These are phyloP conservation scores for Jackrogersella multiformis DNA, from an alignment of 495 filamentous ascomycete genomes.

Conservation along the genomic window DNA sequence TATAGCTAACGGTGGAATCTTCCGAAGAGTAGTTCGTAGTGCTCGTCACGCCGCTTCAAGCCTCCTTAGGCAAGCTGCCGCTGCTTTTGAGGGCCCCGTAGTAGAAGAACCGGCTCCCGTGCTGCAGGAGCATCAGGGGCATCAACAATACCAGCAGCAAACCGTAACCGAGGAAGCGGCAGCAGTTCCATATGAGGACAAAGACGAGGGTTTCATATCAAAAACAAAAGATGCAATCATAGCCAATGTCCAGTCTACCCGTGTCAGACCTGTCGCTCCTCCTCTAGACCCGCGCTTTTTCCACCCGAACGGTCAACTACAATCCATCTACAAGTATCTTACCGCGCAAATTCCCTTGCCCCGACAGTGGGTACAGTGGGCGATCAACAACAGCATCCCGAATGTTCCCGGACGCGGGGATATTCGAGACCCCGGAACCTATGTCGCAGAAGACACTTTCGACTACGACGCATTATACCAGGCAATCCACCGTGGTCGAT, in stretches of 20 bases:
- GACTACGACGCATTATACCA: slow-evolving; percentile 23
- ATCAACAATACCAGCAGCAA: too few species aligned
- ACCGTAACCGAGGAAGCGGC: neutral
- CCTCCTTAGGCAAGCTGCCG: neutral
- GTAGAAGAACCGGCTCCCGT: neutral
- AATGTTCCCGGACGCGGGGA: slow-evolving; percentile 23
- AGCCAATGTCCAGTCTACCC: neutral
- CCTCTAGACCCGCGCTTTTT: slow-evolving; percentile 33
- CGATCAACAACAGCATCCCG: slow-evolving; percentile 11
- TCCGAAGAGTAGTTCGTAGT: neutral
- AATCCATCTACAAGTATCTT: slow-evolving; percentile 27
- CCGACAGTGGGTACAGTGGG: slow-evolving; percentile 26
- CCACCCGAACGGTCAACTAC: slow-evolving; percentile 29
- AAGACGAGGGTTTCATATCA: neutral
- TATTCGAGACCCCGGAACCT: slow-evolving; percentile 9
- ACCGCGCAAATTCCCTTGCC: slow-evolving; percentile 33
- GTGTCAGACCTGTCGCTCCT: slow-evolving; percentile 14
- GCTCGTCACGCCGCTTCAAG: neutral
- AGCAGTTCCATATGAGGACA: neutral
- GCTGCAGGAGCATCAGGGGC: neutral
- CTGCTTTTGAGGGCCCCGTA: neutral
- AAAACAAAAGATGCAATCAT: neutral
- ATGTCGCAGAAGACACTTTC: slow-evolving; percentile 29
- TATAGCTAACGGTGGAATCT: neutral
- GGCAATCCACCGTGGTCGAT: slow-evolving; percentile 16